phyloP scores from a whole-genome alignment of 148 eudicot species.

The Persicaria tinctoria region DNA sequence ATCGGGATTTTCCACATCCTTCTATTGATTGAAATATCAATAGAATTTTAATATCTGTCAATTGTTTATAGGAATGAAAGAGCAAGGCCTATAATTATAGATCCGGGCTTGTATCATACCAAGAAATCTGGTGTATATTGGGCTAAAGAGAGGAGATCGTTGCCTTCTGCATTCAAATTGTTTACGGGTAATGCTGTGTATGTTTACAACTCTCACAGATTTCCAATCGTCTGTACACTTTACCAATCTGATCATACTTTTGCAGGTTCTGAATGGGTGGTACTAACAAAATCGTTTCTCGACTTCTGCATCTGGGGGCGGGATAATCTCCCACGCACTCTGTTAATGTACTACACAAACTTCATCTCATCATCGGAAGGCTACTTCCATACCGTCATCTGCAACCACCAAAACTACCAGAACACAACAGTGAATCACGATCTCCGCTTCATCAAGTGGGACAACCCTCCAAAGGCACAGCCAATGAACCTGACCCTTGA shows the following conservation, averaged over 20 bases:
- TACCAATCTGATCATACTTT: not conserved
- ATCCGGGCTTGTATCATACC: slow-evolving; percentile 83
- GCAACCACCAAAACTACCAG: slow-evolving; percentile 90
- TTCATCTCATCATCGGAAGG: slow-evolving; percentile 74
- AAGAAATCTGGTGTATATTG: slow-evolving; percentile 76
- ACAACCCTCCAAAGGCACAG: slow-evolving; percentile 50
- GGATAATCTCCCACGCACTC: slow-evolving; percentile 95
- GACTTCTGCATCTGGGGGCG: slow-evolving; percentile 92
- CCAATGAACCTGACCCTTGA: slow-evolving; percentile 58
- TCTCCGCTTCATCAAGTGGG: slow-evolving; percentile 61
- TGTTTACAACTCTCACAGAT: not conserved
- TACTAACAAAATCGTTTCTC: slow-evolving; percentile 66
- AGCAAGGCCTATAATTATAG: slow-evolving; percentile 83
- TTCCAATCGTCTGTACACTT: not conserved
- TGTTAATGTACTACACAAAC: slow-evolving; percentile 89
- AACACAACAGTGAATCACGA: slow-evolving; percentile 86
- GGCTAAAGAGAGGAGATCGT: slow-evolving; percentile 91
- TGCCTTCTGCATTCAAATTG: slow-evolving; percentile 79
- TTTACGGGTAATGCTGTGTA: slow-evolving; percentile 45
- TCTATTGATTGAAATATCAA: not conserved
- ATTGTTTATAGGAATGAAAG: slow-evolving; percentile 57
- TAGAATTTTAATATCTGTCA: not conserved
- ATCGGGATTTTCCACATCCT: slow-evolving; percentile 7
- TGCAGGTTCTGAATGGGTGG: slow-evolving; percentile 80
- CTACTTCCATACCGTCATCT: slow-evolving; percentile 81